Base-by-base conservation (phyloP, 2,329 filamentous ascomycete species). In the Fusarium sp. region DNA sequence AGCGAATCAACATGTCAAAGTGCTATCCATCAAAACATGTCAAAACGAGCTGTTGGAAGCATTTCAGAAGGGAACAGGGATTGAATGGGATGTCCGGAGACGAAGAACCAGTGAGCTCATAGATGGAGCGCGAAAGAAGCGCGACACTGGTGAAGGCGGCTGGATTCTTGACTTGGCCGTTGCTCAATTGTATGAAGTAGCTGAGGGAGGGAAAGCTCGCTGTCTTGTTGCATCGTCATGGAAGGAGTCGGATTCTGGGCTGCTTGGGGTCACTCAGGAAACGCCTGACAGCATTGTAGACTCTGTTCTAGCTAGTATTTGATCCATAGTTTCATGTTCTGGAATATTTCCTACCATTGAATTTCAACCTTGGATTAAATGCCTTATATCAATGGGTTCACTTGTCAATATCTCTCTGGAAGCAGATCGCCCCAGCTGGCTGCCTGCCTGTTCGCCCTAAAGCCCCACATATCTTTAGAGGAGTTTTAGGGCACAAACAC, bases 81-180 rank as follows among this genome's bases (percentile, higher is more conserved):
- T 22, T 7, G 12, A 70, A 15, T 73, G 72, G 72, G 11, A 55
- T 2, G 3, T 73, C 1, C 24, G 63, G n/a, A 61, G 26, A 18
- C 47, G 33, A 4, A 63, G 69, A 11, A 73, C 69, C 4, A 33
- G 45, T n/a, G 64, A 66, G 4, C 47, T 74, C 1, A 54, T 74
- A 11, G 52, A 70, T 12, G 52, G 44, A 11, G 72, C 62, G n/a
- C 44, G 64, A 28, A 33, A 42, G n/a, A 74, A 74, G 8, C 49
- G 57, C 6, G 41, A 58, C 5, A 60, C 58, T 18, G 54, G 54
- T 0, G 48, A 55, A 11, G 51, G 56, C 22, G 72, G 72, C 18
- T 75, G 72, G 72, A 22, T 66, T 15, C 42, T 75, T 9, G 72
- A 69, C 6, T 35, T 74, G 24, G 72, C 72, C 5, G 60, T 74